phyloP scores from a whole-genome alignment of 2,329 filamentous ascomycete species.

The Nothomitra cinnamomea region DNA sequence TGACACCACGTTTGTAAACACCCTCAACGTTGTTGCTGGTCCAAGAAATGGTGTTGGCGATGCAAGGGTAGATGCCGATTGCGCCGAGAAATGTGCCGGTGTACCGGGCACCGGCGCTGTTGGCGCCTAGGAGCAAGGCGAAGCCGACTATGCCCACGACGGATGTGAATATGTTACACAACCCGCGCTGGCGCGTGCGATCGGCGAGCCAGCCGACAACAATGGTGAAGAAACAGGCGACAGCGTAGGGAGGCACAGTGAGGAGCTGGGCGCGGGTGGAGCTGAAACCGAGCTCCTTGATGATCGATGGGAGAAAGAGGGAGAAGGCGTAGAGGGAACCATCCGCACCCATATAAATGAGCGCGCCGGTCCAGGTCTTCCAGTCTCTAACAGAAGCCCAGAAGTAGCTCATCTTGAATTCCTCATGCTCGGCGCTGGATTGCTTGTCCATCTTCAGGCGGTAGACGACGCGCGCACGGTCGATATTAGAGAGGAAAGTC shows the following conservation, averaged over 20 bases:
- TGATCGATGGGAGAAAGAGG: constrained; percentile 66
- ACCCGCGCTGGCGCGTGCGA: constrained; percentile 50
- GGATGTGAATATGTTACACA: constrained; percentile 62
- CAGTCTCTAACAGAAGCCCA: constrained; percentile 60
- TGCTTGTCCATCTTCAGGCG: constrained; percentile 57
- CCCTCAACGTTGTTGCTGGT: constrained; percentile 76
- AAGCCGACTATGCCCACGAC: constrained; percentile 62
- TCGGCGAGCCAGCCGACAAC: constrained; percentile 60
- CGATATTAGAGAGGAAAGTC: constrained; percentile 50
- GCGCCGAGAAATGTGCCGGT: constrained; percentile 72
- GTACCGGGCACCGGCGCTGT: constrained; percentile 53
- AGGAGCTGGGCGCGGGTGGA: constrained; percentile 51
- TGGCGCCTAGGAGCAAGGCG: constrained; percentile 54
- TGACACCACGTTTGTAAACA: constrained; percentile 80
- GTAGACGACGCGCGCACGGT: constrained; percentile 54
- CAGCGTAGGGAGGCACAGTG: constrained; percentile 59
- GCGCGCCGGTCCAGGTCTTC: constrained; percentile 63
- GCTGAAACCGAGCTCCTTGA: constrained; percentile 41
- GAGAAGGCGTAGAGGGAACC: constrained; percentile 60
- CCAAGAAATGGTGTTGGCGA: constrained; percentile 80
- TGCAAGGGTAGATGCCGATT: constrained; percentile 73
- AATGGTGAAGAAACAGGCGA: constrained; percentile 52
- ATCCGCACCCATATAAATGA: constrained; percentile 63
- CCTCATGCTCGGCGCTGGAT: constrained; percentile 54
- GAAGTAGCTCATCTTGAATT: constrained; percentile 56